Evolutionary conservation across 495 filamentous ascomycete genomes (phyloP).

Genomic region (Penicillium psychrofluorescens): DNA sequence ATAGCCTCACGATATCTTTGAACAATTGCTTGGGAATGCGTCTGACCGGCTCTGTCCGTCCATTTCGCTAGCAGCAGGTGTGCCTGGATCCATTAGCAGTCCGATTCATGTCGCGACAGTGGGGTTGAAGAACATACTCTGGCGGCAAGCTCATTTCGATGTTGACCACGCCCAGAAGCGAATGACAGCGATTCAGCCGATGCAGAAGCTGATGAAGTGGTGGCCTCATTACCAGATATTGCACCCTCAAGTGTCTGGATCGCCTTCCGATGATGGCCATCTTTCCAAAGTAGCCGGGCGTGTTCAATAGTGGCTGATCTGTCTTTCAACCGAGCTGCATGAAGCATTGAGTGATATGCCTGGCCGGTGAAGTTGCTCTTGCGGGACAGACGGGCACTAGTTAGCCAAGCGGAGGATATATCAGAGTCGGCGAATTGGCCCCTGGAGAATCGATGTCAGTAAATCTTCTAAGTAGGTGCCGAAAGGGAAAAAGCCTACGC

Average conservation of each 20-base stretch:
- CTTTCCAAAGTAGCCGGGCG: conserved; percentile 86
- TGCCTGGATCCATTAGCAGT: conserved; percentile 36
- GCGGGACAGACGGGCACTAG: conserved; percentile 75
- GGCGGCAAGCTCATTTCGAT: conserved; percentile 42
- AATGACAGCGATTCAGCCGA: conserved; percentile 25
- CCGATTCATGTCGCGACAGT: not conserved
- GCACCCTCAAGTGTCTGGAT: conserved; percentile 84
- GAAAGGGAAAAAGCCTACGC: conserved; percentile 21
- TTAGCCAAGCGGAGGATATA: conserved; percentile 78
- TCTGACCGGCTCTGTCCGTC: conserved; percentile 89
- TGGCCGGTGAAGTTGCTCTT: conserved; percentile 76
- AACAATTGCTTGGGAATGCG: conserved; percentile 67
- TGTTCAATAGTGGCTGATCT: conserved; percentile 86
- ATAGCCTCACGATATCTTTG: conserved; percentile 70
- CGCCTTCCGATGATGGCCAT: conserved; percentile 88
- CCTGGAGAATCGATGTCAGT: conserved; percentile 18
- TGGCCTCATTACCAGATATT: conserved; percentile 67
- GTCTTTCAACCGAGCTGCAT: conserved; percentile 78
- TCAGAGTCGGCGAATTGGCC: conserved; percentile 52
- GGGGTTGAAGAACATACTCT: conserved; percentile 18
- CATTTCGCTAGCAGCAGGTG: conserved; percentile 91
- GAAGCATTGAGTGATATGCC: conserved; percentile 87
- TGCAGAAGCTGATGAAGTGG: conserved; percentile 37
- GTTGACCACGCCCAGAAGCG: conserved; percentile 26
- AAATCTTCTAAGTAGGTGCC: not conserved